Evolutionary conservation across 352 stramenopile species (phyloP).

Genomic region (Phytophthora colocasiae): DNA sequence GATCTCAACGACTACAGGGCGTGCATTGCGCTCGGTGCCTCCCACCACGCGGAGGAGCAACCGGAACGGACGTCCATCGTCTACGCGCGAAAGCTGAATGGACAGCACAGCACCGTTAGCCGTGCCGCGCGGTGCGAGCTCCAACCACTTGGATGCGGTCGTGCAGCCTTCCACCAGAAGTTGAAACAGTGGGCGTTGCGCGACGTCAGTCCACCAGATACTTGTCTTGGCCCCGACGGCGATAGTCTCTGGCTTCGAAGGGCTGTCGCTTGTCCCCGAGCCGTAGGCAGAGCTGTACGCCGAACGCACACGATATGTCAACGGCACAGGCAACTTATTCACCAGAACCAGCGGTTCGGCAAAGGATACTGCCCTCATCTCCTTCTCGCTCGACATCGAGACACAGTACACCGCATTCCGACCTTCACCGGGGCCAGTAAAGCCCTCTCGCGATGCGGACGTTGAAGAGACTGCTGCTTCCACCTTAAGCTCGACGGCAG

Average conservation of each 20-base stretch:
- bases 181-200: slow-evolving; percentile 74
- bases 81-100: slow-evolving; percentile 58
- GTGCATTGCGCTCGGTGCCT: slow-evolving; percentile 27
- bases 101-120: slow-evolving; percentile 65
- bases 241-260: slow-evolving; percentile 45
- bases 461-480: slow-evolving; percentile 54
- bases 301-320: slow-evolving; percentile 65
- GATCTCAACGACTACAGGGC: slow-evolving; percentile 42
- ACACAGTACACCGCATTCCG: slow-evolving; percentile 74
- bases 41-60: slow-evolving; percentile 68
- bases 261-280: slow-evolving; percentile 36
- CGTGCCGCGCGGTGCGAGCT: slow-evolving; percentile 55
- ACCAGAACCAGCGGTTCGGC: slow-evolving; percentile 77
- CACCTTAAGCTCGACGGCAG: slow-evolving; percentile 64
- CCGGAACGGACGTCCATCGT: slow-evolving; percentile 72
- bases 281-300: slow-evolving; percentile 45
- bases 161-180: slow-evolving; percentile 72
- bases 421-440: slow-evolving; percentile 23
- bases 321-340: slow-evolving; percentile 80
- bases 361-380: slow-evolving; percentile 68
- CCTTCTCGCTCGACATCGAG: slow-evolving; percentile 67
- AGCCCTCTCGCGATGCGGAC: slow-evolving; percentile 28
- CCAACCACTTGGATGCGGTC: slow-evolving; percentile 68
- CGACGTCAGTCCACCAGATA: slow-evolving; percentile 79
- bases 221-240: slow-evolving; percentile 67